Evolutionary conservation across 1,139 yeast species (phyloP).

Genomic region (Yamadazyma dushanensis): DNA sequence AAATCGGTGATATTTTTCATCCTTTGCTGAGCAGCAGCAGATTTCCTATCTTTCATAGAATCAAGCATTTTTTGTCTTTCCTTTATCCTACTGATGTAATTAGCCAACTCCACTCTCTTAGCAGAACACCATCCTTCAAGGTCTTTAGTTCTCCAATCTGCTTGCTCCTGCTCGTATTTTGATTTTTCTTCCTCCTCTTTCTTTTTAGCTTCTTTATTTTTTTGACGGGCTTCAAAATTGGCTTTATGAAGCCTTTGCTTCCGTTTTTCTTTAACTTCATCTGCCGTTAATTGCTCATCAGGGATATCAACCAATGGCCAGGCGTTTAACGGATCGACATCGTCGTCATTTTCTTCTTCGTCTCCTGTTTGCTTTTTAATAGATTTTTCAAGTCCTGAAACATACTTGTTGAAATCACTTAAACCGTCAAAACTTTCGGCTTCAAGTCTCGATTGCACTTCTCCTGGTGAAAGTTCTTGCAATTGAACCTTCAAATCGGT

Average conservation of each 20-base stretch:
- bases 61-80: constrained; percentile 71
- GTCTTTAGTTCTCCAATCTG: constrained; percentile 75
- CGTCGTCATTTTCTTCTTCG: constrained; percentile 41
- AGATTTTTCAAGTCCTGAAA: constrained; percentile 65
- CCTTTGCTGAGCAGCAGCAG: constrained; percentile 87
- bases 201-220: constrained; percentile 75
- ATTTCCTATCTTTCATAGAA: constrained; percentile 84
- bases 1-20: constrained; percentile 90
- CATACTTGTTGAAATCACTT: constrained; percentile 67
- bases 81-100: constrained; percentile 56
- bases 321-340: constrained; percentile 48
- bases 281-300: constrained; percentile 78
- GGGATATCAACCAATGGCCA: constrained; percentile 85
- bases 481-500: constrained; percentile 56
- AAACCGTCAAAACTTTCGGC: constrained; percentile 80
- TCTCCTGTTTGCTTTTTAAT: constrained; percentile 56
- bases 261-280: constrained; percentile 82
- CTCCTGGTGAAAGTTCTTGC: constrained; percentile 43
- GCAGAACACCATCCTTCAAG: constrained; percentile 76
- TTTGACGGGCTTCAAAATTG: constrained; percentile 82
- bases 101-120: constrained; percentile 62
- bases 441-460: constrained; percentile 48
- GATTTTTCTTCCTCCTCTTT: constrained; percentile 54
- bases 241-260: constrained; percentile 82
- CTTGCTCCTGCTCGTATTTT: constrained; percentile 60